Evolutionary conservation across 805 yeast genomes (phyloP), one percentile per base, ranked within the genome.

Genomic region (Saturnispora ahearnii): DNA sequence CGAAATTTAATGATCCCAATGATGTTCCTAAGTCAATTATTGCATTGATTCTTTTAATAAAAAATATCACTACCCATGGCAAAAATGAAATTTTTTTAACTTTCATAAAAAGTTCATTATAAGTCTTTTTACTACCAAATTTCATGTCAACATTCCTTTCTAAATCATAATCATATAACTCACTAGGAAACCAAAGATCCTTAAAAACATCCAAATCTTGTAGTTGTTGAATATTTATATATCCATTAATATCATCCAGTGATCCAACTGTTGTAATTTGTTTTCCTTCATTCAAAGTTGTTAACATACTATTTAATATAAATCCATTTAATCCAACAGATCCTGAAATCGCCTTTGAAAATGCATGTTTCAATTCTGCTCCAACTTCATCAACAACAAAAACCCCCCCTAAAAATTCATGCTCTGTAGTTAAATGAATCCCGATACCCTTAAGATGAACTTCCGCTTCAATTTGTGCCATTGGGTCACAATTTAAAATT

Each of bases 301-400:
- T 71, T 34, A 82, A 60, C 18, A 77, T 67, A n/a, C 76, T 71
- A 4, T 74, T 73, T 11, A 79, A 31, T 44, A 79, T 59, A 10
- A 82, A 61, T 41, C 73, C 69, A 15, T 78, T 72, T 8, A 79
- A 54, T 1, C 62, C 56, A 29, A 87, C 63, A 3, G 85, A 81
- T 0, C 95, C 95, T 70, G 96, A 88, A 0, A 84, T 76, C 54
- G 88, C 96, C 53, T 96, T 77, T 0, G 98, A 91, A 61, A 87
- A 93, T 13, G 87, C 81, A 64, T 93, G 99, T 59, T 88, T 96
- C 33, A 93, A 68, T 0, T 90, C 81, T 0, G 91, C 85, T 21
- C 77, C 71, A 4, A 88, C 64, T 2, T 78, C 72, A n/a, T 73
- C 71, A 15, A 88, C 54, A 13, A 73, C 71, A 2, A 81, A 62